phyloP scores from a whole-genome alignment of 2,329 filamentous ascomycete genomes.

The Teratosphaeria pseudoeucalypti region DNA sequence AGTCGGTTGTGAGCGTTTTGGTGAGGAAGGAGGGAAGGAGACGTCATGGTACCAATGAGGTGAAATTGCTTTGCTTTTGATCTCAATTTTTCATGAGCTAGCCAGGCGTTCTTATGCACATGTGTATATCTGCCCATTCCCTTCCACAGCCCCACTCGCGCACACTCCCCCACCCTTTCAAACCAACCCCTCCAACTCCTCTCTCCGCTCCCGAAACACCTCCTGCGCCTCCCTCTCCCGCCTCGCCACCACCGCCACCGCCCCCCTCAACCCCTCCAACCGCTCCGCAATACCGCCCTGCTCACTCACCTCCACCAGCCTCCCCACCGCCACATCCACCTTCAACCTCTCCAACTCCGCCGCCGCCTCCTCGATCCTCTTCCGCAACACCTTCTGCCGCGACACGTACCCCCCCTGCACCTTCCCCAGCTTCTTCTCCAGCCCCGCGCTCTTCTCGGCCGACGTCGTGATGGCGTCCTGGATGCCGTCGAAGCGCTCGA shows the following conservation, averaged over 20 bases:
- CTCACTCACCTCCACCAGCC: constrained; percentile 67
- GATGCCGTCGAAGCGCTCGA: constrained; percentile 62
- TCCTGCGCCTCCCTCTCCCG: constrained; percentile 89
- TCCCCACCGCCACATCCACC: constrained; percentile 62
- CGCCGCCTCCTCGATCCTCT: constrained; percentile 68
- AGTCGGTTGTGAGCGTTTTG: constrained; percentile 53
- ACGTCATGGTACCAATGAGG: neutral
- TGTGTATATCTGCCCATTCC: neutral
- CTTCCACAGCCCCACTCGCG: neutral
- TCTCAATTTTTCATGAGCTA: neutral
- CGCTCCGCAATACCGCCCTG: constrained; percentile 63
- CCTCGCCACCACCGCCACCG: constrained; percentile 68
- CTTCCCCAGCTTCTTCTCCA: constrained; percentile 85
- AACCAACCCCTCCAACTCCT: constrained; percentile 48
- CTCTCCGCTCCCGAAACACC: constrained; percentile 62
- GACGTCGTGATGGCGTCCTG: constrained; percentile 63
- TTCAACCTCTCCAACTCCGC: constrained; percentile 64
- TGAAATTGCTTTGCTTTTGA: neutral
- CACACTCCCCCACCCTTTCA: neutral
- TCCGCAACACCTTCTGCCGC: constrained; percentile 66
- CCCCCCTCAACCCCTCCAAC: constrained; percentile 65
- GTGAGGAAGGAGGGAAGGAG: neutral
- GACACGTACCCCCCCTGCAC: constrained; percentile 86
- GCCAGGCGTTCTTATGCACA: too few relatives aligned
- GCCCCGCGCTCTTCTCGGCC: constrained; percentile 71